Evolutionary conservation across 768 basidiomycete species (phyloP).

Genomic region (Vararia minispora): DNA sequence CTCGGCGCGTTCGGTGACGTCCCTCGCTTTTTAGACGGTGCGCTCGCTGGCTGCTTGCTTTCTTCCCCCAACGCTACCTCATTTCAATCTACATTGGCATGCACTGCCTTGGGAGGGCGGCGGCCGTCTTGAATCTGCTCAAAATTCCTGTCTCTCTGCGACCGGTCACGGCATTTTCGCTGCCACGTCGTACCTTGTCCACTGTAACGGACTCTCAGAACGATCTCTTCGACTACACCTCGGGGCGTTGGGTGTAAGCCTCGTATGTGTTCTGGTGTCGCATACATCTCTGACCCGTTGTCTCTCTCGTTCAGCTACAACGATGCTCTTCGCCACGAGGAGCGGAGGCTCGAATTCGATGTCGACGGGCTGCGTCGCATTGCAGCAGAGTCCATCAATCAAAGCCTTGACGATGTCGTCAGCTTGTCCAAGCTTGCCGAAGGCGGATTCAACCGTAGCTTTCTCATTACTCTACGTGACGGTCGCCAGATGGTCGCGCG

Average conservation of each 20-base stretch:
- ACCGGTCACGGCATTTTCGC: slow-evolving; percentile 2
- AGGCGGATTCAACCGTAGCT: slow-evolving; percentile 23
- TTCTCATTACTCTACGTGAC: slow-evolving; percentile 19
- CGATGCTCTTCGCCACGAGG: slow-evolving; percentile 30
- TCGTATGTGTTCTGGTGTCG: slow-evolving; percentile 7
- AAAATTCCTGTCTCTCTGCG: slow-evolving; percentile 5
- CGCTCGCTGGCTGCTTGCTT: too few species aligned
- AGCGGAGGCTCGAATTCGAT: slow-evolving; percentile 32
- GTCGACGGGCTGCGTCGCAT: slow-evolving; percentile 32
- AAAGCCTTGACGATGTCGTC: slow-evolving; percentile 27
- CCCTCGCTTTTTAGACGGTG: too few species aligned
- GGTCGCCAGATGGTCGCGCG: slow-evolving; percentile 19
- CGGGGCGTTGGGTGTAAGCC: slow-evolving; percentile 19
- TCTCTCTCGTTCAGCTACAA: slow-evolving; percentile 15
- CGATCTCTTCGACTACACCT: slow-evolving; percentile 17
- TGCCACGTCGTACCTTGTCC: slow-evolving; percentile 10
- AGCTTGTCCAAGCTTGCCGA: slow-evolving; percentile 32
- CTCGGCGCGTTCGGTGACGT: too few species aligned
- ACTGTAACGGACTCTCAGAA: slow-evolving; percentile 9
- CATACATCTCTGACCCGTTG: slow-evolving; percentile 8
- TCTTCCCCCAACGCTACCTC: too few species aligned
- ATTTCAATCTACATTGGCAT: too few species aligned
- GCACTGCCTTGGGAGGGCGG: slow-evolving; percentile 1
- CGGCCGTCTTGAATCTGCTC: slow-evolving; percentile 2
- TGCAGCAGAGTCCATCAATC: slow-evolving; percentile 31